Percentiles rank a stretch among this genome's conserved stretches.
Evolutionary conservation across 768 basidiomycete species (phyloP).

Genomic region (Lentinus tigrinus): DNA sequence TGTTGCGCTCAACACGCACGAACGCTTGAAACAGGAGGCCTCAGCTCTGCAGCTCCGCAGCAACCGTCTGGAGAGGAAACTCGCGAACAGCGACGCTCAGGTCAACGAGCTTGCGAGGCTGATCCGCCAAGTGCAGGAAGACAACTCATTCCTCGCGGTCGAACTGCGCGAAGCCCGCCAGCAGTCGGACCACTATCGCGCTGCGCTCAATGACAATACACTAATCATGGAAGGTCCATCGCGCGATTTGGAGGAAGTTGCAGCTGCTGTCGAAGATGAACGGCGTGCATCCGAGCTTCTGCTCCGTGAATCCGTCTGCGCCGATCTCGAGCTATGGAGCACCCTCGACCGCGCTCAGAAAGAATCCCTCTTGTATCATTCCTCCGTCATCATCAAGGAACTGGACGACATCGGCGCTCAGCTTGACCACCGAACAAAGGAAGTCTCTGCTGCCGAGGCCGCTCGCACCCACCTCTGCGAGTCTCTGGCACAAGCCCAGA

Average conservation of each 20-base stretch:
- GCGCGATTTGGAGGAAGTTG: neutral
- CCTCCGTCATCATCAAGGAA: conserved; percentile 17
- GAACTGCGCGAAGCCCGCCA: conserved; percentile 23
- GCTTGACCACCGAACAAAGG: conserved; percentile 26
- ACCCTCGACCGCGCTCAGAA: conserved; percentile 15
- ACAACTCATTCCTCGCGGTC: conserved; percentile 42
- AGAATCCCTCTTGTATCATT: conserved; percentile 23
- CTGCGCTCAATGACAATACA: neutral
- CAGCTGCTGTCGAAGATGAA: neutral
- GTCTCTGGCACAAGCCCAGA: conserved; percentile 35
- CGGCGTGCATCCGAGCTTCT: neutral
- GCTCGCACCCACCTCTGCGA: conserved; percentile 42
- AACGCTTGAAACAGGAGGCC: conserved; percentile 29
- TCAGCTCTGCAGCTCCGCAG: conserved; percentile 42
- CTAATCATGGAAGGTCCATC: neutral
- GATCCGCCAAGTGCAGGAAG: conserved; percentile 54
- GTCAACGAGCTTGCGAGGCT: conserved; percentile 63
- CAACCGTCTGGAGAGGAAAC: conserved; percentile 62
- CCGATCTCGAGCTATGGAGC: conserved; percentile 15
- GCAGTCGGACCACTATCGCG: conserved; percentile 15
- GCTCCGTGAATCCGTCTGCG: neutral
- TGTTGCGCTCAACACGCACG: conserved; percentile 21
- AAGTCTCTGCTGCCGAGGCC: conserved; percentile 41
- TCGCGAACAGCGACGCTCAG: conserved; percentile 67
- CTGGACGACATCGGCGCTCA: conserved; percentile 13